Evolutionary conservation across 2,329 filamentous ascomycete genomes (phyloP).

Genomic region (Diplodia scrobiculata): DNA sequence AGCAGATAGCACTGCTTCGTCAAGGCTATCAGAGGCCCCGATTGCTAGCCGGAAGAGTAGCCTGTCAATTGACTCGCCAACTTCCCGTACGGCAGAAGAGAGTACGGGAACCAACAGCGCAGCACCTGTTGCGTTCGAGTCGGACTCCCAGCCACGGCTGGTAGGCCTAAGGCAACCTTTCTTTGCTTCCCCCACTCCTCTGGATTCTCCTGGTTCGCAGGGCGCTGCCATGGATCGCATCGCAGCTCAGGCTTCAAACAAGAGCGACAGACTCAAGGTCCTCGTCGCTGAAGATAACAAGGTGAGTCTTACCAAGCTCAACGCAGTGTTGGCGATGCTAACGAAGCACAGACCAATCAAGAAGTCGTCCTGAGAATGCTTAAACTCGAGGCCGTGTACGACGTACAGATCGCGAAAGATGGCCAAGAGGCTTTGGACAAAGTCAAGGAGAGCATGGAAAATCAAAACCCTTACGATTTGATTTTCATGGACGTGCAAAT

Average conservation of each 20-base stretch:
- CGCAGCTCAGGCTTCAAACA: conserved; percentile 62
- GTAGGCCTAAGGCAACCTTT: conserved; percentile 83
- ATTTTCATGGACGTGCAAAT: conserved; percentile 98
- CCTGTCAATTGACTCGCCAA: conserved; percentile 27
- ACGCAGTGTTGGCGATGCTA: background rate
- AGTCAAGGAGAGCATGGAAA: conserved; percentile 79
- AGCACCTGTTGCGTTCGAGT: conserved; percentile 50
- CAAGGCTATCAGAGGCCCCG: conserved; percentile 38
- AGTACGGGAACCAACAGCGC: conserved; percentile 35
- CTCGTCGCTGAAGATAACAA: conserved; percentile 82
- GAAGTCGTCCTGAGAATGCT: conserved; percentile 62
- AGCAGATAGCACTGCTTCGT: conserved; percentile 55
- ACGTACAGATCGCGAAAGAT: conserved; percentile 79
- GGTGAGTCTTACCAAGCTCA: conserved; percentile 38
- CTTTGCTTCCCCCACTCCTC: conserved; percentile 59
- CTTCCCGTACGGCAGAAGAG: conserved; percentile 36
- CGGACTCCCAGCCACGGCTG: conserved; percentile 72
- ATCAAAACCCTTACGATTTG: conserved; percentile 72
- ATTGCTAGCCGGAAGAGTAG: conserved; percentile 34
- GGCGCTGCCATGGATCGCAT: conserved; percentile 67
- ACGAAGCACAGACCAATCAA: conserved; percentile 41
- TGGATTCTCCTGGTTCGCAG: conserved; percentile 61
- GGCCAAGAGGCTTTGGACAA: conserved; percentile 81
- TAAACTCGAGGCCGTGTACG: conserved; percentile 77
- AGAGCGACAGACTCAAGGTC: conserved; percentile 68